Base-by-base conservation (phyloP, 208 protist species). In the Leishmania guyanensis region DNA sequence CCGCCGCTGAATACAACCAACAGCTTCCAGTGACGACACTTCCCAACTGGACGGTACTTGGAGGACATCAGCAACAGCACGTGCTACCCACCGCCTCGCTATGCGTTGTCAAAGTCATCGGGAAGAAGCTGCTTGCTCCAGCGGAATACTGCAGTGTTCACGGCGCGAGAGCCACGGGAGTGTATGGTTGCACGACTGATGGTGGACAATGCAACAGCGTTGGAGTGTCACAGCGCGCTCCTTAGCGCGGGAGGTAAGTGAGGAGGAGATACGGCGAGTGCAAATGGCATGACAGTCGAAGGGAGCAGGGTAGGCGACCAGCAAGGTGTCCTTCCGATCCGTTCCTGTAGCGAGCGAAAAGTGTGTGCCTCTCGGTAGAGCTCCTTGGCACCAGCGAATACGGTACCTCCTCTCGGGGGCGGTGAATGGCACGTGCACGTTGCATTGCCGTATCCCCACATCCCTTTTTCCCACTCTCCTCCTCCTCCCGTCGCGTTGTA, bases 61-160 rank as follows among this genome's bases (percentile, higher is more conserved):
- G 54, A 20, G 54, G 80, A 5, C 39, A 26, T n/a, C 46, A 80
- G 65, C 84, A 86, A 60, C 78, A 84, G 43, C 50, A 83, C 71
- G 71, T 91, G 69, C 80, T 84, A 60, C 78, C 80, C 17, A 72
- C 82, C 43, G 88, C 84, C 22, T 86, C 86, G 26, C 73, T 93
- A 71, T 66, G 84, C 16, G 84, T 93, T 14, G 87, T 95, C 50
- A 86, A 95, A 78, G 85, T 94, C 14, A 95, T 94, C 66, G 86
- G 86, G 29, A 87, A 78, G 43, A 89, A 95, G 78, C 36, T 90
- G 22, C 93, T 94, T 62, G 89, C 87, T 16, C 90, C 89, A 16
- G 90, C 89, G 26, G 66, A 80, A 79, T 46, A 54, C 33, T 46
- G 62, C n/a, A 16, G 60, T 17, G 12, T 43, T 84, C 58, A 0